phyloP scores from a whole-genome alignment of 2,329 filamentous ascomycete genomes.

The Penicillium capsulatum region DNA sequence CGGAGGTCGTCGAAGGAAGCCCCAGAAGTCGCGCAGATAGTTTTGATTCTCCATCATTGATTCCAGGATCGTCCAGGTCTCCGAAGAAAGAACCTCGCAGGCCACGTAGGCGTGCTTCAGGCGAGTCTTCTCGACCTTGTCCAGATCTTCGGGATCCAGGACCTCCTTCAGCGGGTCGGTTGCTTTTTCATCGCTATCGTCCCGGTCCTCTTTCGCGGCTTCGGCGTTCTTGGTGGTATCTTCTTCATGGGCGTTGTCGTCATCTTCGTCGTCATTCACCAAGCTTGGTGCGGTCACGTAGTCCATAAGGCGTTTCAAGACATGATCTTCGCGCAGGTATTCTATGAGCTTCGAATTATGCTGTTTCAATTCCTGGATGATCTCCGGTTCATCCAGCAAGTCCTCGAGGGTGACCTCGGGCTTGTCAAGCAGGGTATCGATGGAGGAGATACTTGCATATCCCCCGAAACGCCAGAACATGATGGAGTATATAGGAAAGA shows the following conservation, averaged over 20 bases:
- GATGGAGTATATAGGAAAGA: conserved; percentile 49
- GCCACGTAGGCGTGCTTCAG: conserved; percentile 92
- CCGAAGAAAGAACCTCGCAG: conserved; percentile 88
- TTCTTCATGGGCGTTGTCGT: conserved; percentile 51
- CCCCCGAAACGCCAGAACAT: conserved; percentile 99
- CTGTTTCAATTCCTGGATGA: conserved; percentile 96
- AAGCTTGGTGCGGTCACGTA: conserved; percentile 77
- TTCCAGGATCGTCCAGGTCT: conserved; percentile 95
- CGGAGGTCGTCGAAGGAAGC: conserved; percentile 76
- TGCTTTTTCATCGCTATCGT: conserved; percentile 40
- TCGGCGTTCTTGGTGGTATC: conserved; percentile 22
- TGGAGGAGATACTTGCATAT: conserved; percentile 94
- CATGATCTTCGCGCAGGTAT: conserved; percentile 81
- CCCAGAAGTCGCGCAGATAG: conserved; percentile 81
- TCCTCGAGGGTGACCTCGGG: conserved; percentile 92
- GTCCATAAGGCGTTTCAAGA: conserved; percentile 79
- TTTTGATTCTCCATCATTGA: conserved; percentile 80
- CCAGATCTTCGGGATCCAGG: conserved; percentile 46
- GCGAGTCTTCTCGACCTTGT: conserved; percentile 83
- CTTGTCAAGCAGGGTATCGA: conserved; percentile 96
- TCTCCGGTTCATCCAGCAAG: conserved; percentile 88
- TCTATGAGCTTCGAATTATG: conserved; percentile 98
- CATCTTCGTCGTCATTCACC: conserved; percentile 50
- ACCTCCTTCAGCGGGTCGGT: conserved; percentile 33
- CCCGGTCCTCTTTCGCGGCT: conserved; percentile 25